Evolutionary conservation across 2,329 filamentous ascomycete genomes (phyloP).

Genomic region (Tolypocladium album): DNA sequence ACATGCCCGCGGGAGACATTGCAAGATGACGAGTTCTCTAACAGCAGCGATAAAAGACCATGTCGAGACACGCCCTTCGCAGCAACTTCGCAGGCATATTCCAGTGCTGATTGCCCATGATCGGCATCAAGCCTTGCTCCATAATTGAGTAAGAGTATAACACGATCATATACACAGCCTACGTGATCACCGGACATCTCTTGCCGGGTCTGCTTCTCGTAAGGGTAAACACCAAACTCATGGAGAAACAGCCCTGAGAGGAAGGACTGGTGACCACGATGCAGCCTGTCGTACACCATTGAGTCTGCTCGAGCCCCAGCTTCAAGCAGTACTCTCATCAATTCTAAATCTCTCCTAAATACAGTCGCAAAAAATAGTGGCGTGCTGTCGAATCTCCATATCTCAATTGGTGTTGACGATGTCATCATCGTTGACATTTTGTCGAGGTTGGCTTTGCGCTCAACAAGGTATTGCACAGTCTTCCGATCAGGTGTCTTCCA

Average conservation of each 20-base stretch:
- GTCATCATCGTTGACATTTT: neutral
- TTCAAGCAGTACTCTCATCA: neutral
- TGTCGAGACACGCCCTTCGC: neutral
- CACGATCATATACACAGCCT: neutral
- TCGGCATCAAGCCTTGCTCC: neutral
- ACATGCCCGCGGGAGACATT: neutral
- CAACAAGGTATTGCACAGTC: neutral
- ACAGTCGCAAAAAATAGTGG: neutral
- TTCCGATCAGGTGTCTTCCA: neutral
- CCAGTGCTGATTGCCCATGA: neutral
- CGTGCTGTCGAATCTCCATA: neutral
- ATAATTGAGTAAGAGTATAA: neutral
- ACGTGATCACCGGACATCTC: neutral
- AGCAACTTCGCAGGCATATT: neutral
- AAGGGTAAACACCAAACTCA: neutral
- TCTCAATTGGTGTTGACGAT: too few relatives aligned
- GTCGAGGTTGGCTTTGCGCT: neutral
- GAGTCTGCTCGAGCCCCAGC: neutral
- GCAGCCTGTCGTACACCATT: neutral
- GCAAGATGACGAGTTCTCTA: neutral
- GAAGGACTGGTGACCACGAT: neutral
- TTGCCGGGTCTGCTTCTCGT: neutral
- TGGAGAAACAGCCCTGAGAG: neutral
- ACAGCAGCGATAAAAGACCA: neutral
- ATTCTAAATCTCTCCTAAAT: neutral